phyloP scores from a whole-genome alignment of 768 basidiomycete genomes.

The Cystobasidium onofrii region DNA sequence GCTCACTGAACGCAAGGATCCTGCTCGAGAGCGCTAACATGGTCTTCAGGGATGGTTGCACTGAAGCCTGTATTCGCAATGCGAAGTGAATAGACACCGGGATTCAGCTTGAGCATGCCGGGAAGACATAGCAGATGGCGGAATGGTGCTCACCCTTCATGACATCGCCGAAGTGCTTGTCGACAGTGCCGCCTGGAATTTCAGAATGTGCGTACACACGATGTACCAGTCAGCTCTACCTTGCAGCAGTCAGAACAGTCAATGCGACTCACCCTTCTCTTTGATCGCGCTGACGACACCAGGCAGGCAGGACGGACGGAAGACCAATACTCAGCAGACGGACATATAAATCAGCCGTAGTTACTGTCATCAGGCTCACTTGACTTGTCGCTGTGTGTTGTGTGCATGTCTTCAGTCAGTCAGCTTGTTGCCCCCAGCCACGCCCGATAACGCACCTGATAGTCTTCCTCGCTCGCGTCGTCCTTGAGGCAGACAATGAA shows the following conservation, averaged over 20 bases:
- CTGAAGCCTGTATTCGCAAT: constrained; percentile 10
- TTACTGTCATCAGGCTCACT: background rate
- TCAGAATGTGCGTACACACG: background rate
- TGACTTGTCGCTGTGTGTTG: background rate
- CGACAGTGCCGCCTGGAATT: constrained; percentile 11
- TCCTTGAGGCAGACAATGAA: background rate
- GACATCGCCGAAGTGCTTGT: constrained; percentile 30
- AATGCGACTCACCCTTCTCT: background rate
- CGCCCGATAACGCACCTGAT: background rate
- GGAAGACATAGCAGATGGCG: no score
- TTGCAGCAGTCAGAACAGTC: no score
- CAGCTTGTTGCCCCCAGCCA: background rate
- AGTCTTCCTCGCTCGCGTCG: constrained; percentile 10
- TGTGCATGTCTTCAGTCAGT: no score
- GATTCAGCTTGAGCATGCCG: constrained; percentile 21
- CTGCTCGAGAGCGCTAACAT: constrained; percentile 19
- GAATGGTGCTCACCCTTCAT: background rate
- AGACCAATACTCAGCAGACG: no score
- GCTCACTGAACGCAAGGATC: constrained; percentile 5
- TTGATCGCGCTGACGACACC: background rate
- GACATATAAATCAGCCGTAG: no score
- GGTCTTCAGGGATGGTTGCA: constrained; percentile 8
- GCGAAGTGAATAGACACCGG: background rate
- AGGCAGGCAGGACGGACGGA: background rate
- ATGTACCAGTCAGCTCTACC: no score